A percentile compares a stretch with the other conserved stretches of the same genome.
phyloP scores from a whole-genome alignment of 164 flowering plant genomes.

The Liquidambar formosana region DNA sequence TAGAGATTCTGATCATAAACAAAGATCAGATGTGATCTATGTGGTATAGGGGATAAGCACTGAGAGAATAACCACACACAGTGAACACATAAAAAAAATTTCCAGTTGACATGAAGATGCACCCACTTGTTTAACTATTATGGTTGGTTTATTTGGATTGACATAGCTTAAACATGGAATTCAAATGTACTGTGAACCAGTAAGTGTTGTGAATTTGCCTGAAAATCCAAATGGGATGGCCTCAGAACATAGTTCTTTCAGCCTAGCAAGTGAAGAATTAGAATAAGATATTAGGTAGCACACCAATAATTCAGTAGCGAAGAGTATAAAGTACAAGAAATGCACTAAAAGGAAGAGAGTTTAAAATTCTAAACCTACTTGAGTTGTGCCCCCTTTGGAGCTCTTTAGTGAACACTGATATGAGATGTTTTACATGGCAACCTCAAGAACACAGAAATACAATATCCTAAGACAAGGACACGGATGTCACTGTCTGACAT shows the following conservation, averaged over 20 bases:
- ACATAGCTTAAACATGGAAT: too few relatives aligned
- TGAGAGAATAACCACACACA: background rate
- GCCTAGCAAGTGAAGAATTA: too few relatives aligned
- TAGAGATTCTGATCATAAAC: background rate
- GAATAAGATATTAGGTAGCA: too few relatives aligned
- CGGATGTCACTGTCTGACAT: background rate
- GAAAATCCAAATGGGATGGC: too few relatives aligned
- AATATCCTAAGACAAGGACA: background rate
- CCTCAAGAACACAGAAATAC: background rate
- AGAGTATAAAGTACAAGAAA: too few relatives aligned
- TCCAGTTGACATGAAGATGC: background rate
- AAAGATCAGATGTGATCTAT: background rate
- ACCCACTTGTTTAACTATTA: background rate
- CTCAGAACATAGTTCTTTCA: too few relatives aligned
- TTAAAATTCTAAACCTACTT: too few relatives aligned
- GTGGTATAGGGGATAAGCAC: background rate
- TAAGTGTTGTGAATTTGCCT: too few relatives aligned
- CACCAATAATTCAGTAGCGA: too few relatives aligned
- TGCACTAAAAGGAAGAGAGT: too few relatives aligned
- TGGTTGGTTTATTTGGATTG: background rate
- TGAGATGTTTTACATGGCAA: background rate
- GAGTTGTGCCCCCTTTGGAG: too few relatives aligned
- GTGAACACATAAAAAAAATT: background rate
- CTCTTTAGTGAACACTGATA: background rate
- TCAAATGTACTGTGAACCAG: too few relatives aligned